A percentile compares a stretch with the other conserved stretches of the same genome.
Conservation (phyloP, 257 asterid species). For the Jasminum sambac region DNA sequence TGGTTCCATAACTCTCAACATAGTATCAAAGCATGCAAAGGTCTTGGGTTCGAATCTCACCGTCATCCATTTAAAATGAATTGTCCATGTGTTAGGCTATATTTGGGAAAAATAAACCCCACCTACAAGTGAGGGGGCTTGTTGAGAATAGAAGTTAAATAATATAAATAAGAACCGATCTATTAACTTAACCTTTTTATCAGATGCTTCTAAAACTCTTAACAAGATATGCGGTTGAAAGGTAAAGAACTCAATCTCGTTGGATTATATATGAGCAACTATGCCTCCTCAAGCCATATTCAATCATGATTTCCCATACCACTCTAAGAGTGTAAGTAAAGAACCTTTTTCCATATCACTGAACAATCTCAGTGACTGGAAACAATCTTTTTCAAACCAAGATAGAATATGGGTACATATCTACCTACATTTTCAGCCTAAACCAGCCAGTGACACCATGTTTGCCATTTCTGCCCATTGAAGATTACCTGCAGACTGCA, state of each 20-base stretch:
- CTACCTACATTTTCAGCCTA: background rate
- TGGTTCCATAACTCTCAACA: too few relatives aligned
- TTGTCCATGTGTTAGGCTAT: too few relatives aligned
- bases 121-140: too few relatives aligned
- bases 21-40: too few relatives aligned
- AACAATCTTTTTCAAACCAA: background rate
- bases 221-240: too few relatives aligned
- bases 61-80: too few relatives aligned
- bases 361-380: background rate
- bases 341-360: background rate
- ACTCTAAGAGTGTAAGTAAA: background rate
- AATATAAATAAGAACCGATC: too few relatives aligned
- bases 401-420: background rate
- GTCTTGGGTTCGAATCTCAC: too few relatives aligned
- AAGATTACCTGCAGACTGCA: background rate
- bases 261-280: background rate
- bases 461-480: background rate
- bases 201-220: too few relatives aligned
- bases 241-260: conserved; percentile 2
- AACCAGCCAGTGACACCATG: background rate
- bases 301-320: background rate
- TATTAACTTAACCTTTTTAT: too few relatives aligned
- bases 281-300: background rate
- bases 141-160: too few relatives aligned
- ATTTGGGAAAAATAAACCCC: too few relatives aligned